Conservation (phyloP, 176 grass and related monocot genomes). For the Oryza brachyantha region DNA sequence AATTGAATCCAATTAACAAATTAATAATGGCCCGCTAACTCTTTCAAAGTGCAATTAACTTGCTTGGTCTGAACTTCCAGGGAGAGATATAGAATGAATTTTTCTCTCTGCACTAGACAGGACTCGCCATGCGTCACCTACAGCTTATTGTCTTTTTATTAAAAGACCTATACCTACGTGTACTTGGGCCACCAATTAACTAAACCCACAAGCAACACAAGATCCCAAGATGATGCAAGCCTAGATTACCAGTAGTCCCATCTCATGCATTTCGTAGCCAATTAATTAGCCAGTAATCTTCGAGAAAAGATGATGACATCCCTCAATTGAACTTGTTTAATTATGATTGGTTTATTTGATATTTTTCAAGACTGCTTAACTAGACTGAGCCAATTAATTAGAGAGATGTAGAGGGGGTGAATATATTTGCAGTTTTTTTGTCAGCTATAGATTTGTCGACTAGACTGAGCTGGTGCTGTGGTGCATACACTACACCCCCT, state of each 20-base stretch:
- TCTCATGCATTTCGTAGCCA: conserved; percentile 15
- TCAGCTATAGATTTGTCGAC: conserved; percentile 38
- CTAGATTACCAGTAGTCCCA: conserved; percentile 31
- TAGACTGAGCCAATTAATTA: conserved; percentile 1
- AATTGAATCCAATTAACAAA: conserved; percentile 1
- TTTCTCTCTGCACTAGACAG: conserved; percentile 14
- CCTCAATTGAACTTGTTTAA: neutral
- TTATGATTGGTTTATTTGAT: conserved; percentile 6
- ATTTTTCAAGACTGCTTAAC: neutral
- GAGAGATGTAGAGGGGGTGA: neutral
- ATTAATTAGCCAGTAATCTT: conserved; percentile 12
- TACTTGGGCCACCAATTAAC: conserved; percentile 51
- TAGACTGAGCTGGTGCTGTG: conserved; percentile 25
- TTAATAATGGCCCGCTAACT: conserved; percentile 22
- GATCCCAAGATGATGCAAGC: conserved; percentile 72
- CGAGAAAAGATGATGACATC: conserved; percentile 26
- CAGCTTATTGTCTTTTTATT: conserved; percentile 52
- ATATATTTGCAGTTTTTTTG: conserved; percentile 32
- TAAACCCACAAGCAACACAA: conserved; percentile 51
- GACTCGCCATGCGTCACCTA: conserved; percentile 38
- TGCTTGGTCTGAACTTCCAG: conserved; percentile 30
- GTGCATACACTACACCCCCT: neutral
- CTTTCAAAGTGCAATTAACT: conserved; percentile 1
- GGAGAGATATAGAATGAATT: conserved; percentile 5
- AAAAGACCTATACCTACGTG: conserved; percentile 54